Evolutionary conservation across 2,329 filamentous ascomycete genomes (phyloP).

Genomic region (Zalaria obscura): DNA sequence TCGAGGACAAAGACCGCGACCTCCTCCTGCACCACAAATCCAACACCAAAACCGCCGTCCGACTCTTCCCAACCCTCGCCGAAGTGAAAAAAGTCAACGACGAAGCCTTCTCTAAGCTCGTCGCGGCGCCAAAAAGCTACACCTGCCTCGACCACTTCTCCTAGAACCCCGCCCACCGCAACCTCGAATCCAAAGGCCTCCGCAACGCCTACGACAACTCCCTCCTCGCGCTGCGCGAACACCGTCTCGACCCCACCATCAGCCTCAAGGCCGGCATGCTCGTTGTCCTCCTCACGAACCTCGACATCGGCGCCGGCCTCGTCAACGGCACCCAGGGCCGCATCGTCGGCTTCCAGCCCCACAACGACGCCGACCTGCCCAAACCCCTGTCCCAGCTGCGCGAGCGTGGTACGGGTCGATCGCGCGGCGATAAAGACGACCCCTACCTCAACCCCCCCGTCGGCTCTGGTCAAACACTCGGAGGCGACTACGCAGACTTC

Average conservation of each 20-base stretch:
- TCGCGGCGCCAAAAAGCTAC: slow-evolving; percentile 8
- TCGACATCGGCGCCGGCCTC: slow-evolving; percentile 26
- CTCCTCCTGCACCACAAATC: slow-evolving; percentile 33
- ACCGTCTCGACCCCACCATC: slow-evolving; percentile 30
- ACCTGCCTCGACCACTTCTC: slow-evolving; percentile 27
- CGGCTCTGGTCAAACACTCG: slow-evolving; percentile 9
- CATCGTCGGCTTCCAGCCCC: slow-evolving; percentile 21
- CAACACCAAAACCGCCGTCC: slow-evolving; percentile 28
- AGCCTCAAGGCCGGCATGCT: slow-evolving; percentile 37
- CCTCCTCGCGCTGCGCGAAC: slow-evolving; percentile 18
- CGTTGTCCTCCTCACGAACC: slow-evolving; percentile 38
- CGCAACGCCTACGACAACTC: background rate
- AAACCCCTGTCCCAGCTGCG: background rate
- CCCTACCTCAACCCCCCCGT: background rate
- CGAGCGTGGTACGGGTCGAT: background rate
- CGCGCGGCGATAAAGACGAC: background rate
- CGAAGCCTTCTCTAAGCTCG: slow-evolving; percentile 17
- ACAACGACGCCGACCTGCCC: background rate
- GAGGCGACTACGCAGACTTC: slow-evolving; percentile 24
- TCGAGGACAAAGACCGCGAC: slow-evolving; percentile 23
- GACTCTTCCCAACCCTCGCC: slow-evolving; percentile 26
- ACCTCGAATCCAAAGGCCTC: background rate
- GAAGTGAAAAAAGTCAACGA: slow-evolving; percentile 14
- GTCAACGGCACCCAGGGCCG: slow-evolving; percentile 35
- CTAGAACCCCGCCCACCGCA: slow-evolving; percentile 3